These are phyloP conservation scores for Mucor circinelloides DNA, from an alignment of 371 early-diverging fungal genomes.

Conservation along the genomic window DNA sequence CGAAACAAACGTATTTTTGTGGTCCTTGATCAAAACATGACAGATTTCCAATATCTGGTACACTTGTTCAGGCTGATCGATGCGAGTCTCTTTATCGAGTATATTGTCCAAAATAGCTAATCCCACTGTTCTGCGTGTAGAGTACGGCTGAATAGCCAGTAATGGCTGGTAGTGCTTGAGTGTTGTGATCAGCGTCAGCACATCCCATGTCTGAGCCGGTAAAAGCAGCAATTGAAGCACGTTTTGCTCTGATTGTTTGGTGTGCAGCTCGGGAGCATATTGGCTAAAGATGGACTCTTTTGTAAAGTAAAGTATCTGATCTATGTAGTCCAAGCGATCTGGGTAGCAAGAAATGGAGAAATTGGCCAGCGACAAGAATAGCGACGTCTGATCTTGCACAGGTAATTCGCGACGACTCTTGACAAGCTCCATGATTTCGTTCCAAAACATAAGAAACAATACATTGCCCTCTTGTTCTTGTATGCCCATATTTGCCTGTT, in stretches of 20 bases:
- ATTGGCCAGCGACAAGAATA: conserved; percentile 84
- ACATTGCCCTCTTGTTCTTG: conserved; percentile 4
- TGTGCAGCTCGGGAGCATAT: conserved; percentile 60
- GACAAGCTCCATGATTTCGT: conserved; percentile 86
- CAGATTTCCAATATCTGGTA: conserved; percentile 83
- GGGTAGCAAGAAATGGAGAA: conserved; percentile 94
- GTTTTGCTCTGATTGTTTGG: conserved; percentile 61
- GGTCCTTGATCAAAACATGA: conserved; percentile 78
- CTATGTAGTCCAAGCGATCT: conserved; percentile 81
- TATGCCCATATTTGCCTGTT: conserved; percentile 14
- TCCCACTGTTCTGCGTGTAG: conserved; percentile 80
- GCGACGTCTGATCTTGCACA: conserved; percentile 85
- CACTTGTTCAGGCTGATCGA: conserved; percentile 78
- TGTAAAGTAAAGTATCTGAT: conserved; percentile 86
- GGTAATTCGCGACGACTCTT: conserved; percentile 87
- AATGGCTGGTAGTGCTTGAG: conserved; percentile 77
- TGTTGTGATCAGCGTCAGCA: conserved; percentile 24
- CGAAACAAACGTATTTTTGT: conserved; percentile 55
- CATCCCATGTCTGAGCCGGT: conserved; percentile 54
- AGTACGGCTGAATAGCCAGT: conserved; percentile 77
- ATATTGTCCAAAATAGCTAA: conserved; percentile 73
- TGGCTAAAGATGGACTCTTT: conserved; percentile 63
- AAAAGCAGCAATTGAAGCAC: conserved; percentile 68
- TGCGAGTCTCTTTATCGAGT: conserved; percentile 64
- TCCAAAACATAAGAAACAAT: conserved; percentile 95